Evolutionary conservation across 352 stramenopile genomes (phyloP).

Genomic region (Pythium volutum): DNA sequence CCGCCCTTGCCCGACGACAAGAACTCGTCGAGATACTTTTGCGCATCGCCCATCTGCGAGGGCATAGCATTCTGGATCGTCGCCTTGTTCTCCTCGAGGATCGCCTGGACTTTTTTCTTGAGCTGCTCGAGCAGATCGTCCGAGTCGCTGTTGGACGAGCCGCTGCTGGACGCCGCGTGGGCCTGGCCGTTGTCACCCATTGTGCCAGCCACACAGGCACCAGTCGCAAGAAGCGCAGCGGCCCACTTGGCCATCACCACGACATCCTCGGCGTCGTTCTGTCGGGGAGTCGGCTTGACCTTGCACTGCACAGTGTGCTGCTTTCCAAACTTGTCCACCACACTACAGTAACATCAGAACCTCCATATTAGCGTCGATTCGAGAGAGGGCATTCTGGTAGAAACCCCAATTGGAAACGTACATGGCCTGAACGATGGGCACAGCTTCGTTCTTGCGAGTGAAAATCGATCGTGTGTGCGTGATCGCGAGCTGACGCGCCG

Average conservation of each 20-base stretch:
- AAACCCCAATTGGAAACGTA: background rate
- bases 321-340: conserved; percentile 30
- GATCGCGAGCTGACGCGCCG: conserved; percentile 39
- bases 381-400: too few species aligned
- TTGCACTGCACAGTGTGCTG: conserved; percentile 26
- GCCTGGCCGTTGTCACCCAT: conserved; percentile 24
- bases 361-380: too few species aligned
- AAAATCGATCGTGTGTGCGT: background rate
- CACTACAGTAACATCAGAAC: conserved; percentile 9
- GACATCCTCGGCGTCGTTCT: conserved; percentile 7
- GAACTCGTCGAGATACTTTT: conserved; percentile 60
- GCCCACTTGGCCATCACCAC: conserved; percentile 33
- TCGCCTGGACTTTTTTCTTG: conserved; percentile 56
- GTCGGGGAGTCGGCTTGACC: background rate
- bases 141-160: conserved; percentile 21
- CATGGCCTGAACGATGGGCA: conserved; percentile 26
- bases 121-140: conserved; percentile 53
- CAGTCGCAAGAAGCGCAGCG: conserved; percentile 26
- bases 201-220: conserved; percentile 25
- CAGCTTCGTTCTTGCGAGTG: conserved; percentile 18
- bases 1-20: conserved; percentile 59
- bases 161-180: conserved; percentile 17
- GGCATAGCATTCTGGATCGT: conserved; percentile 39
- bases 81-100: conserved; percentile 36
- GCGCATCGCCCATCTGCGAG: conserved; percentile 37